Percentiles rank a stretch among this genome's conserved stretches.
Evolutionary conservation across 352 stramenopile genomes (phyloP).

Genomic region (Phytopythium montanum): DNA sequence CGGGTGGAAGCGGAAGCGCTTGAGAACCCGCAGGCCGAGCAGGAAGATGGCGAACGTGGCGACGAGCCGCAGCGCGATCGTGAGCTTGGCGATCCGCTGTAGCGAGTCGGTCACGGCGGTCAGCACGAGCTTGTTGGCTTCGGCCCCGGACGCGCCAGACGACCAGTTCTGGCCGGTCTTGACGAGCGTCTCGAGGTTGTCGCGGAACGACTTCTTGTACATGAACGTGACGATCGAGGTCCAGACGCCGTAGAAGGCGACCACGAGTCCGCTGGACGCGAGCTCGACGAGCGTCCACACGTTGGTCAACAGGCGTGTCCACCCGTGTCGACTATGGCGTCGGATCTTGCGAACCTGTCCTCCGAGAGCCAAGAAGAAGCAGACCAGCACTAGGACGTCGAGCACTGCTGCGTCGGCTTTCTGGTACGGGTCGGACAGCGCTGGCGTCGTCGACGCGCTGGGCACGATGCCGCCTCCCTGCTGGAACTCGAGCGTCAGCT

Average conservation of each 20-base stretch:
- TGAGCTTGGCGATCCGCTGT: conserved; percentile 19
- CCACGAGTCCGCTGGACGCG: conserved; percentile 1
- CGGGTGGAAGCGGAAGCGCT: conserved; percentile 40
- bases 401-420: conserved; percentile 12
- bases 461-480: conserved; percentile 29
- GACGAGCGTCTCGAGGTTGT: conserved; percentile 34
- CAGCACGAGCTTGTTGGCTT: conserved; percentile 9
- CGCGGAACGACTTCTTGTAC: conserved; percentile 26
- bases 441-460: conserved; percentile 26
- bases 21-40: conserved; percentile 28
- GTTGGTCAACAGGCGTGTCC: conserved; percentile 4
- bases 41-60: conserved; percentile 22
- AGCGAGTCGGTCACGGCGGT: conserved; percentile 27
- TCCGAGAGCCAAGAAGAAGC: conserved; percentile 20
- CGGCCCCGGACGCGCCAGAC: conserved; percentile 12
- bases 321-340: conserved; percentile 8
- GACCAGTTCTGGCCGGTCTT: conserved; percentile 30
- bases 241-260: conserved; percentile 34
- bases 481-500: conserved; percentile 31
- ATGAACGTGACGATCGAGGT: conserved; percentile 28
- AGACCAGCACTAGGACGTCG: conserved; percentile 31
- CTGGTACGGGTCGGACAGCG: conserved; percentile 34
- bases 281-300: conserved; percentile 20
- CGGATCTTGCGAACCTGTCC: conserved; percentile 19
- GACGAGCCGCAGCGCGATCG: conserved; percentile 21